Percentiles rank a stretch among this genome's conserved stretches.
These are phyloP conservation scores for Verticillium alfalfae DNA, from an alignment of 2,329 filamentous ascomycete genomes.

Conservation along the genomic window DNA sequence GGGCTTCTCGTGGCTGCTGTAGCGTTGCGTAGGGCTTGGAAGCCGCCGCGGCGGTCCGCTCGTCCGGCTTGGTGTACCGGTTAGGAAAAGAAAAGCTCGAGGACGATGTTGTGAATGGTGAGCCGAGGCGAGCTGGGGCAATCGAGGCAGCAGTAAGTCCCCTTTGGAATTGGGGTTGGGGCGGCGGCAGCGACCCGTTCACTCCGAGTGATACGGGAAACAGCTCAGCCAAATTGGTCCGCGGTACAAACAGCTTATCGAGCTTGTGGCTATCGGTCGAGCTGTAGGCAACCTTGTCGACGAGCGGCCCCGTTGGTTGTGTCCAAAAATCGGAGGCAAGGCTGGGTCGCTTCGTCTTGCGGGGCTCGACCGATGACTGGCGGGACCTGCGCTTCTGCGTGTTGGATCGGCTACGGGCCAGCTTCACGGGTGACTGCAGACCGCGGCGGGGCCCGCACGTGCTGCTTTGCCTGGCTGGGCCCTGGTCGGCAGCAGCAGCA, in stretches of 20 bases:
- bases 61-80: conserved; percentile 41
- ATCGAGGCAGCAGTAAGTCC: conserved; percentile 20
- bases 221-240: conserved; percentile 34
- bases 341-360: conserved; percentile 46
- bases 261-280: conserved; percentile 23
- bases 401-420: conserved; percentile 43
- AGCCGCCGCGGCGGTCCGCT: conserved; percentile 36
- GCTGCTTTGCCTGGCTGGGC: conserved; percentile 33
- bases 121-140: conserved; percentile 48
- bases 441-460: conserved; percentile 44
- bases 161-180: neutral
- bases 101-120: conserved; percentile 46
- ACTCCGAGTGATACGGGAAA: conserved; percentile 17
- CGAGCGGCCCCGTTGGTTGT: conserved; percentile 27
- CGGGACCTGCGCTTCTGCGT: conserved; percentile 51
- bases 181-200: neutral
- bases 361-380: conserved; percentile 39
- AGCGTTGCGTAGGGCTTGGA: conserved; percentile 53
- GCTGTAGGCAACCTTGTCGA: conserved; percentile 23
- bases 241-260: conserved; percentile 34
- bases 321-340: conserved; percentile 50
- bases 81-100: conserved; percentile 57
- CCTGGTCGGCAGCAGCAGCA: conserved; percentile 28
- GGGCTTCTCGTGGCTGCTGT: conserved; percentile 37
- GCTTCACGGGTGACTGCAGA: conserved; percentile 47